Evolutionary conservation across 2,329 filamentous ascomycete species (phyloP).

Genomic region (Pyrenochaeta sp.): DNA sequence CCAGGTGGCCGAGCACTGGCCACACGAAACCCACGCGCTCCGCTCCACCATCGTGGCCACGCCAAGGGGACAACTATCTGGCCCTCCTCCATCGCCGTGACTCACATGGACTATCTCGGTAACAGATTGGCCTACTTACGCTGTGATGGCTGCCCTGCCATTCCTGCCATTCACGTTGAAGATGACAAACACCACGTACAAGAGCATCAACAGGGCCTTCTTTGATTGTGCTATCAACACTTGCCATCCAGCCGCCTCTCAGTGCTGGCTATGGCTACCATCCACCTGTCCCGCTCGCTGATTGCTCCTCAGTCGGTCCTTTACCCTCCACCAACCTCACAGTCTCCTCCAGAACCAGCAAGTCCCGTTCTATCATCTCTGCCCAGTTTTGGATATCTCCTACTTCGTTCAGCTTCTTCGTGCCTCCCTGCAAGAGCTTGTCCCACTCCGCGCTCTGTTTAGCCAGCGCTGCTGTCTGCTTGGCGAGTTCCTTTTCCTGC

Average conservation of each 20-base stretch:
- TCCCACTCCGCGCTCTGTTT: slow-evolving; percentile 71
- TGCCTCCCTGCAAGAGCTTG: slow-evolving; percentile 68
- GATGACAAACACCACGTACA: too few relatives aligned
- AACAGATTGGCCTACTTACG: too few relatives aligned
- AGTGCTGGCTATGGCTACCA: slow-evolving; percentile 3
- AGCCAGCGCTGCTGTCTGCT: slow-evolving; percentile 66
- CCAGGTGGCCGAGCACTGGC: slow-evolving; percentile 11
- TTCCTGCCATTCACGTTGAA: too few relatives aligned
- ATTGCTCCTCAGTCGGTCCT: slow-evolving; percentile 23
- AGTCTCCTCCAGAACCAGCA: slow-evolving; percentile 52
- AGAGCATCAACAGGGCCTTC: too few relatives aligned
- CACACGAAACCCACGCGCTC: slow-evolving; percentile 22
- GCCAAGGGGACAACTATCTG: too few relatives aligned
- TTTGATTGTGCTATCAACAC: too few relatives aligned
- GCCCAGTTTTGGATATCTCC: slow-evolving; percentile 88
- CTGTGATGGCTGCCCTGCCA: too few relatives aligned
- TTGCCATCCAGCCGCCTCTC: too few relatives aligned
- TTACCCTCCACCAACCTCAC: slow-evolving; percentile 42
- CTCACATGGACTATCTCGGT: too few relatives aligned
- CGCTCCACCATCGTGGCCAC: too few relatives aligned
- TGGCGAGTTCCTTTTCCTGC: slow-evolving; percentile 72
- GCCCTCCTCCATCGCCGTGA: too few relatives aligned
- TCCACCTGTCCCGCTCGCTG: slow-evolving; percentile 42
- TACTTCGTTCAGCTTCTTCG: slow-evolving; percentile 74
- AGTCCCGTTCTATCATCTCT: slow-evolving; percentile 70